Evolutionary conservation across 768 basidiomycete genomes (phyloP).

Genomic region (Fomitopsis pulvina): DNA sequence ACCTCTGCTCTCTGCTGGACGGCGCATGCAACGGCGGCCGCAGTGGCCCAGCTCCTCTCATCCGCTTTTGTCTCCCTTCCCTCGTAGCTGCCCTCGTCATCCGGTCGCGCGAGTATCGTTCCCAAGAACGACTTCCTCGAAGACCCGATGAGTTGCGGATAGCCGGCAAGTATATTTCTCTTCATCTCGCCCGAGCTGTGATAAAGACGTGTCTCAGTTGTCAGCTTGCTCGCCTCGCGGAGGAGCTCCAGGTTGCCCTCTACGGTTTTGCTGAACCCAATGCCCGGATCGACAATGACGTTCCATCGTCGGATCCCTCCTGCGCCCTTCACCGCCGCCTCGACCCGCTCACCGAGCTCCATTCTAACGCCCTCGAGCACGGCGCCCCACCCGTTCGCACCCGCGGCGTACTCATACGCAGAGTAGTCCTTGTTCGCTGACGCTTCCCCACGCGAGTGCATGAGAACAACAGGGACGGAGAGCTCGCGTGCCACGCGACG

Average conservation of each 20-base stretch:
- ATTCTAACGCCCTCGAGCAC: constrained; percentile 61
- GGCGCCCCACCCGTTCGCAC: constrained; percentile 26
- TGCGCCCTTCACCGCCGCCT: constrained; percentile 52
- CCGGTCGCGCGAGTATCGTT: constrained; percentile 43
- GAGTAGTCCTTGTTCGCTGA: constrained; percentile 63
- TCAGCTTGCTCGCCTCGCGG: constrained; percentile 40
- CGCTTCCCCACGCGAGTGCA: constrained; percentile 91
- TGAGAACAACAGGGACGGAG: constrained; percentile 78
- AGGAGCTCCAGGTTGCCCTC: constrained; percentile 70
- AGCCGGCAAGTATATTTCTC: constrained; percentile 48
- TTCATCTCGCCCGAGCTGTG: constrained; percentile 7
- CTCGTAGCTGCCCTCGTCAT: constrained; percentile 27
- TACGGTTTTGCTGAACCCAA: constrained; percentile 89
- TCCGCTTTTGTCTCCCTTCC: constrained; percentile 53
- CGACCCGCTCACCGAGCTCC: constrained; percentile 69
- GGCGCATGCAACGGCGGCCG: constrained; percentile 65
- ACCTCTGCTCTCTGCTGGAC: constrained; percentile 67
- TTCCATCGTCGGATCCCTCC: constrained; percentile 83
- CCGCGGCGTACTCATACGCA: constrained; percentile 36
- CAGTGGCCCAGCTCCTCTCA: constrained; percentile 76
- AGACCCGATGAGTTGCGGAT: constrained; percentile 66
- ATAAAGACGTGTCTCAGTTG: constrained; percentile 26
- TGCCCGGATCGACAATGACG: constrained; percentile 84
- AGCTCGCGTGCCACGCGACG: constrained; percentile 53
- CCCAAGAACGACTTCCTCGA: constrained; percentile 88